Evolutionary conservation across 2,329 filamentous ascomycete species (phyloP).

Genomic region (Fusarium robinianum): DNA sequence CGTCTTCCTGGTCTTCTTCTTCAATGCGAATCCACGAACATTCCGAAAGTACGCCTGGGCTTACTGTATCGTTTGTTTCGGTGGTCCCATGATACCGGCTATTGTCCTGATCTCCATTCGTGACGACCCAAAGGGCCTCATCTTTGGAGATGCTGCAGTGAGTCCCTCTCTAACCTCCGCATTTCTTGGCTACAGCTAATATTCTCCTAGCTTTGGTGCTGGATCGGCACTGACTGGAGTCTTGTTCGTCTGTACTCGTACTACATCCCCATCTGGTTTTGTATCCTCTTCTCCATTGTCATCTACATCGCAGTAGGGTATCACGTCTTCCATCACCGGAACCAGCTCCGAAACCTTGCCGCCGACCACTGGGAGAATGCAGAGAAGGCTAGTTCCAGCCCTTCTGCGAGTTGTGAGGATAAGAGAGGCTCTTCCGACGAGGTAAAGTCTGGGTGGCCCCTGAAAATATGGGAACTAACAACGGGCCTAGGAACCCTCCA

Average conservation of each 20-base stretch:
- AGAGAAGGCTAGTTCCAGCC: conserved; percentile 22
- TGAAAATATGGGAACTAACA: conserved; percentile 19
- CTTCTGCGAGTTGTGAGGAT: conserved; percentile 36
- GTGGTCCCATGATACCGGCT: conserved; percentile 68
- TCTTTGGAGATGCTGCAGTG: conserved; percentile 63
- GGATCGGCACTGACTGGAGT: conserved; percentile 60
- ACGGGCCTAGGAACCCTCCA: conserved; percentile 33
- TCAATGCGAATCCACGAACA: conserved; percentile 60
- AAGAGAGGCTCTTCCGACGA: conserved; percentile 43
- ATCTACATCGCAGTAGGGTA: conserved; percentile 63
- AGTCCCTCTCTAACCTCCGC: conserved; percentile 23
- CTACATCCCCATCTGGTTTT: conserved; percentile 65
- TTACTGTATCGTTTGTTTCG: conserved; percentile 72
- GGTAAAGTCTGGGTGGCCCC: conserved; percentile 28
- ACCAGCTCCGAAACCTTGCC: conserved; percentile 55
- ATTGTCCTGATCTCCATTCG: conserved; percentile 66
- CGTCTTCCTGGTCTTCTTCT: conserved; percentile 71
- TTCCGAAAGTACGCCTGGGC: conserved; percentile 72
- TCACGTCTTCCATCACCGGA: conserved; percentile 62
- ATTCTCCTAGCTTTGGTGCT: conserved; percentile 60
- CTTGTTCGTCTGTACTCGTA: conserved; percentile 62
- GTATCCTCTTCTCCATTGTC: conserved; percentile 57
- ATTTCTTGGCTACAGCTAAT: conserved; percentile 9
- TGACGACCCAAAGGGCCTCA: conserved; percentile 42
- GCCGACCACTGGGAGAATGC: conserved; percentile 31